A percentile compares a stretch with the other conserved stretches of the same genome.
These are phyloP conservation scores for Neofusicoccum kwambonambiense DNA, from an alignment of 2,329 filamentous ascomycete genomes.

Conservation along the genomic window DNA sequence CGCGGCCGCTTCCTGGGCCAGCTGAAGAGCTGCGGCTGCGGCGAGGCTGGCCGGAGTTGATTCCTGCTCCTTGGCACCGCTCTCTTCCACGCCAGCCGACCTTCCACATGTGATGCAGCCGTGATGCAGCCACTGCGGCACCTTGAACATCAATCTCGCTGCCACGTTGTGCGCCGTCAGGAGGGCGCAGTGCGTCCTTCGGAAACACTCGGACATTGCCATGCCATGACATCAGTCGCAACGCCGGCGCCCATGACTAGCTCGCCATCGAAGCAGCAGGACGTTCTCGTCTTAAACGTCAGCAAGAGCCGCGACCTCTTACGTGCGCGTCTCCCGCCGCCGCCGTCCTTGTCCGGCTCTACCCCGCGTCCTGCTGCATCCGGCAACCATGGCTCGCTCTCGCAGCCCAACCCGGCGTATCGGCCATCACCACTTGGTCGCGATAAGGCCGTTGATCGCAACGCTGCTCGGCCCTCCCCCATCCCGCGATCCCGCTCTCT, in stretches of 20 bases:
- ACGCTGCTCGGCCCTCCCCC: neutral
- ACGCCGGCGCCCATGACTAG: too few species aligned
- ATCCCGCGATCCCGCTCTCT: neutral
- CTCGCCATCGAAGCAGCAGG: too few species aligned
- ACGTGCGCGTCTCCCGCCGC: too few species aligned
- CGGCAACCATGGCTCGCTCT: neutral
- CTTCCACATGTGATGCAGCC: too few species aligned
- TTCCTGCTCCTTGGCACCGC: neutral
- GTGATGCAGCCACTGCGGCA: too few species aligned
- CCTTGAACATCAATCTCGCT: too few species aligned
- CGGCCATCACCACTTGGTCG: neutral
- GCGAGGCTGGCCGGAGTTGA: neutral
- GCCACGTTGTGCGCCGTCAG: too few species aligned
- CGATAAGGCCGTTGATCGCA: neutral
- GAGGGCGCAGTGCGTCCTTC: too few species aligned
- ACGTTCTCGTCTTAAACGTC: neutral
- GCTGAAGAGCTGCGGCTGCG: neutral
- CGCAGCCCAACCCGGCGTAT: neutral
- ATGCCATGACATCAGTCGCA: too few species aligned
- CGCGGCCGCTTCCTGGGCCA: neutral
- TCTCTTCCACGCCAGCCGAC: neutral
- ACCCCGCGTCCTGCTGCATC: conserved; percentile 13
- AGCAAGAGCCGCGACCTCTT: neutral
- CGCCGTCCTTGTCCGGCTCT: neutral
- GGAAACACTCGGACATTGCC: too few species aligned